Evolutionary conservation across 345 rosid species (phyloP).

Genomic region (Trapa incisa): DNA sequence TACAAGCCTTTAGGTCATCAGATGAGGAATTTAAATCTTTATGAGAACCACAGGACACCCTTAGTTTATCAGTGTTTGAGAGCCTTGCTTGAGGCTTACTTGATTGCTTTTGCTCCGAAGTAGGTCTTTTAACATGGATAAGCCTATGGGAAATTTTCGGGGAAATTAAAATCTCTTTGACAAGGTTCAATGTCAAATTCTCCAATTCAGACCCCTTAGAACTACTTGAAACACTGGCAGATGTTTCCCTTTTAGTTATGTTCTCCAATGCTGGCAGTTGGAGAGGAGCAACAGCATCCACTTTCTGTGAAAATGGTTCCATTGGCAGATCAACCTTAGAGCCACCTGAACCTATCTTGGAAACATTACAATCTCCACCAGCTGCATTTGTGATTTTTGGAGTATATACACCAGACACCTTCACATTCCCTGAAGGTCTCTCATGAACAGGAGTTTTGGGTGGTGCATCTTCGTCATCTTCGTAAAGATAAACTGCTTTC

Average conservation of each 20-base stretch:
- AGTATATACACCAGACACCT: constrained; percentile 18
- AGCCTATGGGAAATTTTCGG: constrained; percentile 42
- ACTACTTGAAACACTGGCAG: constrained; percentile 17
- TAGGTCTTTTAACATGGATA: constrained; percentile 19
- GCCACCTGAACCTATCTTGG: constrained; percentile 18
- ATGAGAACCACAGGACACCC: constrained; percentile 25
- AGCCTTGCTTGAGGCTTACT: constrained; percentile 31
- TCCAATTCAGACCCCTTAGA: constrained; percentile 31
- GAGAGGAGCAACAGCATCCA: constrained; percentile 21
- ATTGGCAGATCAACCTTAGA: constrained; percentile 19
- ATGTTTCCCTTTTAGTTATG: constrained; percentile 13
- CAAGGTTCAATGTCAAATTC: constrained; percentile 23
- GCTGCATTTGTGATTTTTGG: constrained; percentile 20
- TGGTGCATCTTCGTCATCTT: constrained; percentile 53
- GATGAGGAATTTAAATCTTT: constrained; percentile 27
- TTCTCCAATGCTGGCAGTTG: constrained; percentile 18
- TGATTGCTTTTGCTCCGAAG: constrained; percentile 29
- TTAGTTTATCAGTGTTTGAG: constrained; percentile 26
- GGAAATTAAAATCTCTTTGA: constrained; percentile 27
- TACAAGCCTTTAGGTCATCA: constrained; percentile 29
- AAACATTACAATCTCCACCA: constrained; percentile 16
- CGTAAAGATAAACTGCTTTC: constrained; percentile 59
- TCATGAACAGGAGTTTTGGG: constrained; percentile 85
- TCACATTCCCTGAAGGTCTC: constrained; percentile 26
- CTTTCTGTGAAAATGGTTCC: constrained; percentile 21